Base-by-base conservation (phyloP, 2,329 filamentous ascomycete genomes). In the Fusarium sp. region DNA sequence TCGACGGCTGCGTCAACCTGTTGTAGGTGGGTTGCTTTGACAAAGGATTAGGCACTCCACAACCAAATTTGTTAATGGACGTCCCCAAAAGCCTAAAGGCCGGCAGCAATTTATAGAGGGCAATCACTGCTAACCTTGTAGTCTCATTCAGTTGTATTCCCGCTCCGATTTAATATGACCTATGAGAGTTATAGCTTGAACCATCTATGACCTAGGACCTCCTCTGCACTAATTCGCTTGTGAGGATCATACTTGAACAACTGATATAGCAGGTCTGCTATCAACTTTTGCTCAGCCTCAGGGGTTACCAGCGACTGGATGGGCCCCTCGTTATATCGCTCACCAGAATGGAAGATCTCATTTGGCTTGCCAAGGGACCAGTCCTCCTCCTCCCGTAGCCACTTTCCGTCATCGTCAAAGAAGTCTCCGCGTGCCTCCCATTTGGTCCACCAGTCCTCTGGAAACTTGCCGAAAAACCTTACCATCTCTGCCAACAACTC, bases 391-490 rank as follows among this genome's bases (percentile, higher is more conserved):
- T 55, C n/a, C 6, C 48, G 31, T 18, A 60, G 35, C 65, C 62
- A 69, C 2, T 42, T 57, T 3, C 67, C 67, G 8, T 66, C 13
- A 0, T 74, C 66, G 23, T 74, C 56, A 18, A 76, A 78, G 12
- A 68, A 75, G 0, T 56, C 39, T 3, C 44, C 65, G 2, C 75
- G 69, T 0, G 37, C 47, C 7, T 70, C 68, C 78, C 78, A 80
- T 4, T 56, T 74, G 0, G 62, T 31, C 77, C 78, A 79, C 75
- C 73, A 78, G 0, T 69, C 68, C 28, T 75, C 71, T 0, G 77
- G 77, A 2, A 79, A 47, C 57, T 77, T 77, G 1, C 78, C 77
- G 10, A 80, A 73, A 12, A 78, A 67, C 8, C 68, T 47, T 2
- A 75, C 73, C 26, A 80, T 75, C 8, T 72, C 67, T 4, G 66